Conservation (phyloP, 805 yeast genomes). For the Saccharomycopsis fibuligera region DNA sequence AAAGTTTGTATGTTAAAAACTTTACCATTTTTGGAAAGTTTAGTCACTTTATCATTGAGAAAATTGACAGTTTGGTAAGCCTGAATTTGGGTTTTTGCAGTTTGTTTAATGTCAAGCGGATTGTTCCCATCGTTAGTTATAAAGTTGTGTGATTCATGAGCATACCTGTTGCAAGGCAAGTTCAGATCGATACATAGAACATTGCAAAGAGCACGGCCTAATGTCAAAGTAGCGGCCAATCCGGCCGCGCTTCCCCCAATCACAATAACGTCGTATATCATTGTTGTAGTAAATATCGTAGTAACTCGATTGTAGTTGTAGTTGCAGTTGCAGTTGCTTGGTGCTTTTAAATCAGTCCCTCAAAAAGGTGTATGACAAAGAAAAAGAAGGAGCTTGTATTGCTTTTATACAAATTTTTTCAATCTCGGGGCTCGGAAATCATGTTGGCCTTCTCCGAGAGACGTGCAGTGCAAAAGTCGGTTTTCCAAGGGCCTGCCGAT, state of each 20-base stretch:
- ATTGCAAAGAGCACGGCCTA: constrained; percentile 13
- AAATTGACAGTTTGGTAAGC: constrained; percentile 9
- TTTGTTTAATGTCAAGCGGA: constrained; percentile 9
- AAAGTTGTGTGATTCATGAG: constrained; percentile 21
- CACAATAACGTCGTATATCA: constrained; percentile 20
- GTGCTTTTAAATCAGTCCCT: no score
- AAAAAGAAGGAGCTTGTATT: no score
- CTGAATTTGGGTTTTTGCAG: constrained; percentile 9
- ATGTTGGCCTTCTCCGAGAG: no score
- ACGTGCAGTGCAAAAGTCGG: no score
- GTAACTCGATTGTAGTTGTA: no score
- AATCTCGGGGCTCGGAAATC: no score
- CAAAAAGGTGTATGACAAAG: no score
- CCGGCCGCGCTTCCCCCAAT: constrained; percentile 23
- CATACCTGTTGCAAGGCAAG: constrained; percentile 22
- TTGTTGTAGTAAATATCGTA: no score
- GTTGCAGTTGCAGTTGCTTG: no score
- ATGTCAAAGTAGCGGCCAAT: constrained; percentile 19
- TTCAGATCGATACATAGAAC: constrained; percentile 21
- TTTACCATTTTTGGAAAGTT: background rate
- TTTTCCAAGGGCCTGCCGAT: no score
- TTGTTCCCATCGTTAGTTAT: constrained; percentile 19
- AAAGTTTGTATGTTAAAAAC: background rate
- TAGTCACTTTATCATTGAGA: constrained; percentile 9
- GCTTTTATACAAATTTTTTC: no score